phyloP scores from a whole-genome alignment of 2,329 filamentous ascomycete species.

The Ustulina deusta region DNA sequence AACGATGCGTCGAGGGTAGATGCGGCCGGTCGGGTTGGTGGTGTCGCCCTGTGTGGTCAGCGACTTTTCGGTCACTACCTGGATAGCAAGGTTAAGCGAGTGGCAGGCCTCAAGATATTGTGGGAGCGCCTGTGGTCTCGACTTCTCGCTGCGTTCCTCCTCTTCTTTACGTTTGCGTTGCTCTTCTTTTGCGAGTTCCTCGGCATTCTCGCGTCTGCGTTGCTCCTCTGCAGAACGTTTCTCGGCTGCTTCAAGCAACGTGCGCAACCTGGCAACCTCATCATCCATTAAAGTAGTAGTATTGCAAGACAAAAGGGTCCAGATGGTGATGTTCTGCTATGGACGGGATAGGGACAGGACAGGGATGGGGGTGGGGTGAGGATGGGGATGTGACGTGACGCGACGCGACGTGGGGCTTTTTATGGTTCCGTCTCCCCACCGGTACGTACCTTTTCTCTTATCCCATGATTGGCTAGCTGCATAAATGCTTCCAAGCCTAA shows the following conservation, averaged over 20 bases:
- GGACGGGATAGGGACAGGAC: neutral
- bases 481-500: no score
- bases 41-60: constrained; percentile 2
- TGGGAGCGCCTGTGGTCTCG: constrained; percentile 43
- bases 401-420: no score
- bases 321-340: neutral
- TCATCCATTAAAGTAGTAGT: neutral
- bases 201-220: constrained; percentile 1
- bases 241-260: constrained; percentile 5
- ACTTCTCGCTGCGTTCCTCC: constrained; percentile 43
- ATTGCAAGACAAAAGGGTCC: neutral
- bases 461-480: no score
- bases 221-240: constrained; percentile 6
- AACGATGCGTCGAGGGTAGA: constrained; percentile 48
- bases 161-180: constrained; percentile 19
- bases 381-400: neutral
- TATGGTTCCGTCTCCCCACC: no score
- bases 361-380: neutral
- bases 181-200: neutral
- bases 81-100: constrained; percentile 48
- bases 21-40: neutral
- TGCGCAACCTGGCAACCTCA: constrained; percentile 9
- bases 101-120: constrained; percentile 53
- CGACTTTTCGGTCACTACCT: constrained; percentile 50
- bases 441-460: no score